Conservation (phyloP, 2,329 filamentous ascomycete species). For the Fusarium floridanum region DNA sequence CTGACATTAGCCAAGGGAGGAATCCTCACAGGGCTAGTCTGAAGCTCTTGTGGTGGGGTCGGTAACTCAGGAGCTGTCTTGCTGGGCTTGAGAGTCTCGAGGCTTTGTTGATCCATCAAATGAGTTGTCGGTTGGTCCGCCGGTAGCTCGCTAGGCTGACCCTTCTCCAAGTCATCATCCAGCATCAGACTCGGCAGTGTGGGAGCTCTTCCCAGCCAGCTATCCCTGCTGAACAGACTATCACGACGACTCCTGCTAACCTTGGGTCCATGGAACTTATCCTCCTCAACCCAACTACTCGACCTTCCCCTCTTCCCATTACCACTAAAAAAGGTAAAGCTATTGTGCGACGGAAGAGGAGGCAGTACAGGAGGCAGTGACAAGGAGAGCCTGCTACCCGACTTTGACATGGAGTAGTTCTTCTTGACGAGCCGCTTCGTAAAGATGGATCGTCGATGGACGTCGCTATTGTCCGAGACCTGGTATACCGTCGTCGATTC, state of each 20-base stretch:
- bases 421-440: slow-evolving; percentile 50
- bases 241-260: slow-evolving; percentile 49
- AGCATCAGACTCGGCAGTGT: slow-evolving; percentile 53
- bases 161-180: slow-evolving; percentile 44
- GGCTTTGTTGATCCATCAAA: slow-evolving; percentile 34
- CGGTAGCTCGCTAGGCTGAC: slow-evolving; percentile 12
- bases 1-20: slow-evolving; percentile 39
- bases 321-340: slow-evolving; percentile 46
- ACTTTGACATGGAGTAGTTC: slow-evolving; percentile 42
- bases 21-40: slow-evolving; percentile 21
- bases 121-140: slow-evolving; percentile 31
- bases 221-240: slow-evolving; percentile 50
- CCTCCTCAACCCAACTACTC: slow-evolving; percentile 63
- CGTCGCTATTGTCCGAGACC: slow-evolving; percentile 39
- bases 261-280: slow-evolving; percentile 63
- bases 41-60: slow-evolving; percentile 23
- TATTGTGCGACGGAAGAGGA: slow-evolving; percentile 51
- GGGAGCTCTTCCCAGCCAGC: slow-evolving; percentile 51
- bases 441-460: slow-evolving; percentile 34
- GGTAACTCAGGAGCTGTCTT: slow-evolving; percentile 41
- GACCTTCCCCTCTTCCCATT: slow-evolving; percentile 45
- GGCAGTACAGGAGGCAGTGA: slow-evolving; percentile 49
- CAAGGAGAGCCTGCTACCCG: slow-evolving; percentile 50
- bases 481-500: slow-evolving; percentile 47
- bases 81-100: slow-evolving; percentile 30